Base-by-base conservation (phyloP, 495 filamentous ascomycete species). In the Aspergillus heteromorphus region DNA sequence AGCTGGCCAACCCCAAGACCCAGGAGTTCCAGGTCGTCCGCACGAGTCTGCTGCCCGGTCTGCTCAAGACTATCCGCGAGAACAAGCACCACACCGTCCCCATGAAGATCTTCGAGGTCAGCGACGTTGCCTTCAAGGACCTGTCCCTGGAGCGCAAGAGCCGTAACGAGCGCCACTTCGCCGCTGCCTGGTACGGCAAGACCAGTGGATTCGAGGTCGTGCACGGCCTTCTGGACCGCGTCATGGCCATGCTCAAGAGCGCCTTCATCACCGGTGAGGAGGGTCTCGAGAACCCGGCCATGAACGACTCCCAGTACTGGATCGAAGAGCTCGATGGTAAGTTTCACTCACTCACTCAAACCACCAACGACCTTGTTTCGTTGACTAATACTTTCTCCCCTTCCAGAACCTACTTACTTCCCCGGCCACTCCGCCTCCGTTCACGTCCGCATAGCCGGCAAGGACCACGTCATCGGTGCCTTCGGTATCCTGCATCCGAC, bases 11-110 rank as follows among this genome's bases (percentile, higher is more conserved):
- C 72, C 93, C 93, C 49, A 97, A 97, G 77, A 95, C 92, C 2
- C 80, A 82, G 16, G 93, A 99, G 65, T 99, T 97, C 72, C 93
- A 99, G 70, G 84, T 99, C 56, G 95, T 96, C 11, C 87, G 93
- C 45, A 97, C 95, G 5, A 88, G 82, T 2, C 73, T 99, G 16
- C 72, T 97, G 0, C 93, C 93, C 0, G 93, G 93, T 54, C 75
- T 99, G 2, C 78, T 99, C 51, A 99, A 99, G 79, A 97, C 93
- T 0, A 80, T 97, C 51, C 80, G 90, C 53, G 93, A 97, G 73
- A 99, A 99, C 77, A 92, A 92, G 73, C 81, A 87, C 54, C 90
- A 95, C 67, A 77, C 79, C 45, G 81, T 97, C 21, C 93, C 93
- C 19, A 88, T 99, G 67, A 89, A 90, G 76, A 84, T 97, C 60